Percentiles rank a stretch among this genome's conserved stretches.
Conservation (phyloP, 2,329 filamentous ascomycete species). For the Fusarium longipes region DNA sequence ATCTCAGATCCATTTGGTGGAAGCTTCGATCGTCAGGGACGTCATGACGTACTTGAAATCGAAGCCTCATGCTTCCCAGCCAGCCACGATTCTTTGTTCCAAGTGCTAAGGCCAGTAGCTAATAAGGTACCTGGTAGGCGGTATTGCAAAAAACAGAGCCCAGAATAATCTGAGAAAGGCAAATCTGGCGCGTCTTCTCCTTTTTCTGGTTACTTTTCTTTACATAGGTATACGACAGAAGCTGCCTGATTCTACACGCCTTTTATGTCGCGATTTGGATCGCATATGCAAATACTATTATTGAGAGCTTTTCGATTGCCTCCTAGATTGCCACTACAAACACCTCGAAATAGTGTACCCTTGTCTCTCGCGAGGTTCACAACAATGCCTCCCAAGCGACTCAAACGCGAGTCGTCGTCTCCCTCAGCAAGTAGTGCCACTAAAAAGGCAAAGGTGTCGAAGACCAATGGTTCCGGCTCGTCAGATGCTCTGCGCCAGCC, state of each 20-base stretch:
- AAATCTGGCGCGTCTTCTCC: not conserved
- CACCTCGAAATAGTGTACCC: not conserved
- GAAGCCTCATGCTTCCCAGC: constrained; percentile 27
- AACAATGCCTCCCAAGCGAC: constrained; percentile 46
- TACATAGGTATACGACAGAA: not conserved
- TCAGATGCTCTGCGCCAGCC: constrained; percentile 55
- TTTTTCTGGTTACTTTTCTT: not conserved
- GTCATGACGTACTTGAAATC: constrained; percentile 50
- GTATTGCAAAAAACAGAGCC: constrained; percentile 9
- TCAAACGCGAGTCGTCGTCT: constrained; percentile 47
- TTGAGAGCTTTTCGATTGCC: not conserved
- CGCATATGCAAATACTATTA: not conserved
- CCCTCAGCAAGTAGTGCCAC: constrained; percentile 37
- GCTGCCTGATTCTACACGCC: not conserved
- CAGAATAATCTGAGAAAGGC: not conserved
- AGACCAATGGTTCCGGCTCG: constrained; percentile 37
- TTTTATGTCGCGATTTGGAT: constrained; percentile 13
- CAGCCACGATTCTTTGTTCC: constrained; percentile 41
- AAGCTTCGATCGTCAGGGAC: constrained; percentile 48
- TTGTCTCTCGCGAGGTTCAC: constrained; percentile 3
- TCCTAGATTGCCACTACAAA: not conserved
- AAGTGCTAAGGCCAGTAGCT: constrained; percentile 42
- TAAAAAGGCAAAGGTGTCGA: constrained; percentile 51
- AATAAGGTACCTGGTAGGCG: not conserved
- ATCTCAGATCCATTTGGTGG: constrained; percentile 40